phyloP scores from a whole-genome alignment of 1,139 yeast species.

The Kodamaea ohmeri region DNA sequence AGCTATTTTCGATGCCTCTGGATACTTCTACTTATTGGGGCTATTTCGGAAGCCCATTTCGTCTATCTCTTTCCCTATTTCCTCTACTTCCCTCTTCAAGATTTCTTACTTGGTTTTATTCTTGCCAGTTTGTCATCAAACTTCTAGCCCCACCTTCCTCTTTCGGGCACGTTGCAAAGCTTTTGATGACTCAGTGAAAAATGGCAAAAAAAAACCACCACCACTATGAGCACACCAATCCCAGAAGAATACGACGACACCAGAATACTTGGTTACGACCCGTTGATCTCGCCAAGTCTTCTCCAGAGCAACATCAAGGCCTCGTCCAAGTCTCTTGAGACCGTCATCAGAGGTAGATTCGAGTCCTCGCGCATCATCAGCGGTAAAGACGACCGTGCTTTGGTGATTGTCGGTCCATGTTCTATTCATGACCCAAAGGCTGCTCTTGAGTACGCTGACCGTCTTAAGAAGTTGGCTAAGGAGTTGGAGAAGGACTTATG shows the following conservation, averaged over 20 bases:
- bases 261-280: conserved; percentile 87
- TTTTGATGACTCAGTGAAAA: conserved; percentile 4
- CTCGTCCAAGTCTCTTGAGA: conserved; percentile 54
- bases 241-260: conserved; percentile 84
- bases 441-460: conserved; percentile 81
- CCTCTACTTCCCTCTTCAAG: conserved; percentile 1
- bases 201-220: neutral
- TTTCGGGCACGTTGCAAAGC: neutral
- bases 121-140: neutral
- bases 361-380: conserved; percentile 70
- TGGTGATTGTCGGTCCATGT: conserved; percentile 92
- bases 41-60: neutral
- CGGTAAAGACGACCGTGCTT: conserved; percentile 74
- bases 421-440: conserved; percentile 90
- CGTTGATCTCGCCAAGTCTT: conserved; percentile 84
- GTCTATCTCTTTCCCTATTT: neutral
- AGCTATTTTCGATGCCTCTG: too few relatives aligned
- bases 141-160: neutral
- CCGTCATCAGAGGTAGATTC: conserved; percentile 74
- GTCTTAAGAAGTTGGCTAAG: conserved; percentile 63
- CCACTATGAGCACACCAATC: conserved; percentile 40
- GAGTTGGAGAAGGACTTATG: conserved; percentile 74
- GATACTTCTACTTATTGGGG: too few relatives aligned
- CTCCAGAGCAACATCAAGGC: conserved; percentile 78
- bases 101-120: neutral